Evolutionary conservation across 768 basidiomycete genomes (phyloP), one percentile per base, ranked within the genome.

Genomic region (Leucosporidium yakuticum): DNA sequence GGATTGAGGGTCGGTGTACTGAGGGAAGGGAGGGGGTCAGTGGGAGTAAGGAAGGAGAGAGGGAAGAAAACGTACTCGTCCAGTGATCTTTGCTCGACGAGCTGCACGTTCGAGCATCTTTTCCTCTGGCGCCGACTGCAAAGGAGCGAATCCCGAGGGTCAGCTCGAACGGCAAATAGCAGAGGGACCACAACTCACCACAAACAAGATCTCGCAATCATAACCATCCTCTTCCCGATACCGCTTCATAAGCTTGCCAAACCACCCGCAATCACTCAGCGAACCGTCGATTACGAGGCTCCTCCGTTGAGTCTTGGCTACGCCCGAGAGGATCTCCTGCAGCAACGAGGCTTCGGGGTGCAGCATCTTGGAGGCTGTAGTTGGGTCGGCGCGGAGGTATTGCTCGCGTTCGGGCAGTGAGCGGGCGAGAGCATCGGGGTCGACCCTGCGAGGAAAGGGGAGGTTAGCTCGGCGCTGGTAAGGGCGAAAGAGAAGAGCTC

Each of bases 221-320:
- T 76, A 77, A 19, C 70, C 73, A 0, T 39, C 60, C 11, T 73
- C 57, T 12, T 23, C 53, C 17, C 65, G 23, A 65, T 64, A 74
- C 8, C 44, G 31, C 60, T 62, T 55, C 74, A 77, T 77, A 25
- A 73, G 61, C 27, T 66, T 68, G 25, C 69, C 60, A 64, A 74
- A 77, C 74, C 75, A 77, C 4, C 53, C 66, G 31, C 72, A 73
- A 50, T 76, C 74, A 11, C 70, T 70, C 44, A 77, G 60, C 20
- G 71, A 73, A 21, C 77, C 77, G 50, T 77, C 77, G 27, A 77
- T 65, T 47, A 77, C 77, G 25, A 77, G 32, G n/a, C 67, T 69
- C 19, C 73, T 54, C 14, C 55, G 50, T 31, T 68, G 44, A 14
- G 69, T 66, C 29, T 68, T 53, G 17, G 77, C 75, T 47, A 72